Evolutionary conservation across 164 flowering plant genomes (phyloP), one percentile per base, ranked within the genome.

Genomic region (Buxus sempervirens): DNA sequence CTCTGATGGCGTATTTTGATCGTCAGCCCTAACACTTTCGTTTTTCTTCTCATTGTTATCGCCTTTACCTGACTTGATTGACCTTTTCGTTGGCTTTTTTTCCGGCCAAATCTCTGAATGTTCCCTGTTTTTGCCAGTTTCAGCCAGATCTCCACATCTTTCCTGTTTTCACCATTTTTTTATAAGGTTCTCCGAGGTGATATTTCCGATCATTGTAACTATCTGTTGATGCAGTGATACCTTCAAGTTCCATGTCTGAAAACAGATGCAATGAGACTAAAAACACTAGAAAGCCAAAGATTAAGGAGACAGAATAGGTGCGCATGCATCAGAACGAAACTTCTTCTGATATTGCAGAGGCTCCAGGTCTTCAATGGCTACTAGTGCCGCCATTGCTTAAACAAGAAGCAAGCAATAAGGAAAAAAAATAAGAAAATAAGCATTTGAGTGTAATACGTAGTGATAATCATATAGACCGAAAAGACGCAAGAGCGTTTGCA

Each of bases 221-320:
- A 78, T 85, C 21, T 86, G 93, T 64, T 83, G 87, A 60, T 72
- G 78, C 92, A 87, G 70, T 87, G 86, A 82, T 16, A 82, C 88
- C 78, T 71, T 87, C 77, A 87, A 72, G 22, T 75, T 76, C 77
- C 83, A 80, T 27, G 78, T 85, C 92, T 87, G 82, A 27, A 51
- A 54, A 65, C 24, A 71, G 38, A 63, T 27, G 27, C 51, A 12
- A 60, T 41, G n/a, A 41, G 21, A 38, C 18, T 21, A 67, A 38
- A 58, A 2, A n/a, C 12, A n/a, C 36, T 25, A 25, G 15, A 15
- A 14, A 58, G 3, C 38, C 4, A 15, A 14, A 26, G 21, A 25
- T 58, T 26, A 3, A 13, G 25, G 18, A 28, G 32, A 60, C 2
- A 28, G n/a, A 21, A 32, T 0, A 18, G 8, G 16, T 26, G 22